phyloP scores from a whole-genome alignment of 2,329 filamentous ascomycete species.

The Claviceps arundinis region DNA sequence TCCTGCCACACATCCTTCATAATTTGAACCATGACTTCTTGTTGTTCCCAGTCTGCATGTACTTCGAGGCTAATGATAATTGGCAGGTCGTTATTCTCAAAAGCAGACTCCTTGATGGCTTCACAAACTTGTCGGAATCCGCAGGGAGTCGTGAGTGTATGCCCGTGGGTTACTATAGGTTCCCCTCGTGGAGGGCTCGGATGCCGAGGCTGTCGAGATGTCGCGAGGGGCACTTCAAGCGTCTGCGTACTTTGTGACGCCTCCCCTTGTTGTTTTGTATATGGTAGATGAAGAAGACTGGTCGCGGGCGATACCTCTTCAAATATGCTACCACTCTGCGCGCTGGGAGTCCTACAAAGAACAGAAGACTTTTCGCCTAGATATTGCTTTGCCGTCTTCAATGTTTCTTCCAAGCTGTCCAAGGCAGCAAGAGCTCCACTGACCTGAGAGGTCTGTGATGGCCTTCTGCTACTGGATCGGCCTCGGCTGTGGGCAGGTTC shows the following conservation, averaged over 20 bases:
- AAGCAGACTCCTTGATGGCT: constrained; percentile 66
- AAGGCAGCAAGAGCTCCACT: constrained; percentile 29
- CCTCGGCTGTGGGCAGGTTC: constrained; percentile 26
- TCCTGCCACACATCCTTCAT: constrained; percentile 82
- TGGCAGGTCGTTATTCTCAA: constrained; percentile 61
- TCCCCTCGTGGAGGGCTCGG: constrained; percentile 36
- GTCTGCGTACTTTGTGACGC: constrained; percentile 17
- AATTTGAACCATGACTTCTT: constrained; percentile 84
- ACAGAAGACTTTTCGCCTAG: constrained; percentile 16
- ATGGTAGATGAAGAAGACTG: constrained; percentile 15
- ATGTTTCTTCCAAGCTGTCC: constrained; percentile 20
- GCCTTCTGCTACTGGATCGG: constrained; percentile 30
- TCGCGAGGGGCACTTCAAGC: not conserved
- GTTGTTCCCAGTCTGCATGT: constrained; percentile 69
- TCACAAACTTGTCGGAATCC: constrained; percentile 78
- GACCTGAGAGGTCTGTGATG: constrained; percentile 34
- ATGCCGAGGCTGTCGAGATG: constrained; percentile 5
- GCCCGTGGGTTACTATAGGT: constrained; percentile 69
- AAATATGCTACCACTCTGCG: constrained; percentile 18
- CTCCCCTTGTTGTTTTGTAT: constrained; percentile 22
- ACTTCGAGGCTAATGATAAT: constrained; percentile 89
- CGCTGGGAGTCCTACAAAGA: constrained; percentile 28
- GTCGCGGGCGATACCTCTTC: constrained; percentile 19
- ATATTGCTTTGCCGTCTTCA: constrained; percentile 14
- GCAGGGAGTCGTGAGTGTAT: constrained; percentile 75